These are phyloP conservation scores for Rosa persica DNA, from an alignment of 306 rosid species.

Conservation along the genomic window DNA sequence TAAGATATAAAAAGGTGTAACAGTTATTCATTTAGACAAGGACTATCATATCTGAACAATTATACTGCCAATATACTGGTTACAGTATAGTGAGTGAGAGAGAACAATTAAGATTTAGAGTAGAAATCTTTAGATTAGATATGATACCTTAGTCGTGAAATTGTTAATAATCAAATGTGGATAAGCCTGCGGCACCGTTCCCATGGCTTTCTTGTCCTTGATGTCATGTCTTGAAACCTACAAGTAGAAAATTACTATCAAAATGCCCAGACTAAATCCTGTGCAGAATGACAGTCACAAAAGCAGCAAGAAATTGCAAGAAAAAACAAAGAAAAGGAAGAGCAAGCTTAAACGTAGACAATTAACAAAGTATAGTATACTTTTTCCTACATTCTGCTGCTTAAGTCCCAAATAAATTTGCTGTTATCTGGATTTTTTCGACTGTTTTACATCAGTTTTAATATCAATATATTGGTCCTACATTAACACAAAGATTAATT, in stretches of 20 bases:
- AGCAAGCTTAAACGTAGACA: not conserved
- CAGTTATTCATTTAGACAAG: not conserved
- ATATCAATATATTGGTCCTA: not conserved
- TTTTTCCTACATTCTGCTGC: not conserved
- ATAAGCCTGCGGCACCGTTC: constrained; percentile 94
- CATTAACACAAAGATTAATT: not conserved
- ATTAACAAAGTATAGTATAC: not conserved
- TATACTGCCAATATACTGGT: not conserved
- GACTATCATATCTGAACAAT: not conserved
- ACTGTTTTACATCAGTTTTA: constrained; percentile 6
- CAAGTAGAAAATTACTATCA: constrained; percentile 32
- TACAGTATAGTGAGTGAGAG: not conserved
- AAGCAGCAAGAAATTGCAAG: not conserved
- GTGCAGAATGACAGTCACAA: not conserved
- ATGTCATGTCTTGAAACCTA: constrained; percentile 94
- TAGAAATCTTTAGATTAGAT: constrained; percentile 14
- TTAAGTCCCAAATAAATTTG: not conserved
- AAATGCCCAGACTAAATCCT: constrained; percentile 21
- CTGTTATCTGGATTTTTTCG: not conserved
- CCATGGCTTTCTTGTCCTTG: constrained; percentile 71
- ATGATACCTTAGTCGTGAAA: constrained; percentile 77
- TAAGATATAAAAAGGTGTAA: not conserved
- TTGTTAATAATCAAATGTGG: constrained; percentile 82
- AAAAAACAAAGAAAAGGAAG: not conserved
- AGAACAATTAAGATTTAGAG: not conserved